A percentile compares a stretch with the other conserved stretches of the same genome.
phyloP scores from a whole-genome alignment of 305 asterid genomes.

The Fraxinus albicans region DNA sequence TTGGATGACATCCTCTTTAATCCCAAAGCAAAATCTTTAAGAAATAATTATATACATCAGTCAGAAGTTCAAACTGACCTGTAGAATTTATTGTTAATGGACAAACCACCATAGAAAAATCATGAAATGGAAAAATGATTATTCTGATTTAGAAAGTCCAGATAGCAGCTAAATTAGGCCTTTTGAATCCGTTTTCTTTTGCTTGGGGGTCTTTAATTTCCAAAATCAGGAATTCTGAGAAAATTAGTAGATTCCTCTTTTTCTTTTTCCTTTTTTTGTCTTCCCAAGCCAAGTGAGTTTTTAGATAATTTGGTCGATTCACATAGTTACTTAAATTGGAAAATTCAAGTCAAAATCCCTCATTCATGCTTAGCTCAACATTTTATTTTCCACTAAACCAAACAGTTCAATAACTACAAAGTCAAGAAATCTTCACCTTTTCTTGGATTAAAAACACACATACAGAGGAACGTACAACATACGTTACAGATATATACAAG shows the following conservation, averaged over 20 bases:
- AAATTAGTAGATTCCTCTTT: neutral
- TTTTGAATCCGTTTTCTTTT: neutral
- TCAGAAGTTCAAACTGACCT: conserved; percentile 10
- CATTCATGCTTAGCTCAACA: neutral
- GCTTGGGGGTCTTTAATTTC: neutral
- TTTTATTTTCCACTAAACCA: neutral
- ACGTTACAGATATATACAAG: neutral
- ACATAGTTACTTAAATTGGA: neutral
- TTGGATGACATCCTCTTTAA: conserved; percentile 35
- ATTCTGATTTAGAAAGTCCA: conserved; percentile 1
- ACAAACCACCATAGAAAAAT: conserved; percentile 2
- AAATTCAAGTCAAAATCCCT: neutral
- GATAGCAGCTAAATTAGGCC: neutral
- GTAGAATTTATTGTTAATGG: neutral
- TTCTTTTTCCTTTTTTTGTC: neutral
- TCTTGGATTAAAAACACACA: neutral
- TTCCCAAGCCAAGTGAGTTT: neutral
- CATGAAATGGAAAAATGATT: neutral
- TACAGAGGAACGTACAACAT: neutral
- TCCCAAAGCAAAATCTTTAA: conserved; percentile 23
- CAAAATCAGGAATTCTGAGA: conserved; percentile 3
- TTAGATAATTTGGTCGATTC: neutral
- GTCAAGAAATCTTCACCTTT: neutral
- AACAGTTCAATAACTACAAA: neutral
- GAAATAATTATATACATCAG: neutral